phyloP scores from a whole-genome alignment of 2,329 filamentous ascomycete species.

The Davidsoniella neocaledoniae region DNA sequence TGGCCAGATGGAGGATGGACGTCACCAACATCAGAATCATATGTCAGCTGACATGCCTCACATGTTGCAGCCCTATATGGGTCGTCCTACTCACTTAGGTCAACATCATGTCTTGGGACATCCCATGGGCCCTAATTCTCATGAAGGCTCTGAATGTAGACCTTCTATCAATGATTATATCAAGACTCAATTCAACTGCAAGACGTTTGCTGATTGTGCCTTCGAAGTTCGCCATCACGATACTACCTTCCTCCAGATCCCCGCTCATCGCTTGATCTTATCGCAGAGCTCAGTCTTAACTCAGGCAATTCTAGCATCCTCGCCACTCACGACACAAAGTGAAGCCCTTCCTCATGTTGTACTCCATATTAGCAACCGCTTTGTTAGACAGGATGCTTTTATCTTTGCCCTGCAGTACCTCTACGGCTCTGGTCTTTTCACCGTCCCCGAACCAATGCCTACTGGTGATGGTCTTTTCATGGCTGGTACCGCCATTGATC shows the following conservation, averaged over 20 bases:
- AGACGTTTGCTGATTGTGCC: conserved; percentile 24
- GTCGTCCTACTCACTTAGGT: conserved; percentile 17
- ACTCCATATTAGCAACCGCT: conserved; percentile 33
- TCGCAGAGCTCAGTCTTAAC: conserved; percentile 29
- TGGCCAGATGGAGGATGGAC: conserved; percentile 18
- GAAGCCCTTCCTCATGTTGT: conserved; percentile 21
- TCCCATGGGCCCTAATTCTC: not conserved
- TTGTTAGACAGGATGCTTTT: conserved; percentile 38
- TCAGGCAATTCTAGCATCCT: conserved; percentile 19
- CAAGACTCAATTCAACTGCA: conserved; percentile 20
- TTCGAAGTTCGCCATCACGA: conserved; percentile 27
- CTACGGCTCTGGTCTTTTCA: conserved; percentile 36
- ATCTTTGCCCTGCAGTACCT: conserved; percentile 39
- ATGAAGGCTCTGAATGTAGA: not conserved
- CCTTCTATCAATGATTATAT: conserved; percentile 12
- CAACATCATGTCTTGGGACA: conserved; percentile 15
- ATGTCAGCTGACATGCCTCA: conserved; percentile 18
- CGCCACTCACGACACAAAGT: conserved; percentile 16
- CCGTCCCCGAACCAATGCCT: conserved; percentile 18
- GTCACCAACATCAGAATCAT: conserved; percentile 11
- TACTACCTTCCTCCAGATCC: conserved; percentile 25
- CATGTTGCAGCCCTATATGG: conserved; percentile 20
- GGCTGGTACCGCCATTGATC: conserved; percentile 25
- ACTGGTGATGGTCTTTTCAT: conserved; percentile 20
- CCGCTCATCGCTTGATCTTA: conserved; percentile 38